These are phyloP conservation scores for Oryza glaberrima DNA, from an alignment of 176 grass and related monocot species.

Conservation along the genomic window DNA sequence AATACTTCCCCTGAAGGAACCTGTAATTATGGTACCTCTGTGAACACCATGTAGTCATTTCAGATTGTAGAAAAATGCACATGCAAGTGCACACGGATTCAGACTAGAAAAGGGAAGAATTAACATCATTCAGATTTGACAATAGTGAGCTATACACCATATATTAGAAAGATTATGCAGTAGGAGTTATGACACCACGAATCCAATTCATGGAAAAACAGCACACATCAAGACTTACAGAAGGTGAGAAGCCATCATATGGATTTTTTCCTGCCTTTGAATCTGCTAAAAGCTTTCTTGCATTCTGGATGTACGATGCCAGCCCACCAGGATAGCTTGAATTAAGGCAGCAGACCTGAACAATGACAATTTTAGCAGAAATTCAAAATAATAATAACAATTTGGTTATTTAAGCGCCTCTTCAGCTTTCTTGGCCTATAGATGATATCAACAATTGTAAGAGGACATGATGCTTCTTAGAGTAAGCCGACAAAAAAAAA, in stretches of 20 bases:
- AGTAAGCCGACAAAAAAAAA: neutral
- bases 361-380: neutral
- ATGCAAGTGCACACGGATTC: neutral
- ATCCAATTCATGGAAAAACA: neutral
- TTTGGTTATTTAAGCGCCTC: neutral
- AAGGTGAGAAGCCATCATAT: constrained; percentile 86
- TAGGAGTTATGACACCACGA: neutral
- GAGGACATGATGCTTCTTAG: neutral
- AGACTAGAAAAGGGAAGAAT: neutral
- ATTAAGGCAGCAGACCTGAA: constrained; percentile 68
- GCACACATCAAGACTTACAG: constrained; percentile 54
- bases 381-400: neutral
- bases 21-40: constrained; percentile 43
- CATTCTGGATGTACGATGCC: constrained; percentile 79
- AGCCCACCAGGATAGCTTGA: constrained; percentile 93
- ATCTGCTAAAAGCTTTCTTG: constrained; percentile 82
- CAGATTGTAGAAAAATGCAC: neutral
- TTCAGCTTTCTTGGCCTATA: neutral
- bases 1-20: constrained; percentile 87
- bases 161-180: neutral
- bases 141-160: neutral
- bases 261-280: constrained; percentile 92
- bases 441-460: neutral
- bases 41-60: neutral
- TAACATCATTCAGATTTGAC: neutral